Conservation (phyloP, 2,329 filamentous ascomycete species). For the Epichloe gansuensis region DNA sequence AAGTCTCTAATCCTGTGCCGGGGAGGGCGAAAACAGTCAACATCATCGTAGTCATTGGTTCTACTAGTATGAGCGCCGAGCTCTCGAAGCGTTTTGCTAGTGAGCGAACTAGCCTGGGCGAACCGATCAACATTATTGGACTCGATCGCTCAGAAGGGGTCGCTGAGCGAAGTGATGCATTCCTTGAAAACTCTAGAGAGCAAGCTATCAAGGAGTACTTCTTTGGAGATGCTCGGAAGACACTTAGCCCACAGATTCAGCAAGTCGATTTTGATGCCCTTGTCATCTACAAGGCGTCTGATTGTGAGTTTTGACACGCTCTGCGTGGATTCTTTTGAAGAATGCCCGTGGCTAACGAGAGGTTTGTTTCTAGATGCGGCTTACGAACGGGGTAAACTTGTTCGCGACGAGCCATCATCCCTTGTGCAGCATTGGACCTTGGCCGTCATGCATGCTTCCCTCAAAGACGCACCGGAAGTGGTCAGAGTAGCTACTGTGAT, state of each 20-base stretch:
- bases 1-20: background rate
- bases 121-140: constrained; percentile 61
- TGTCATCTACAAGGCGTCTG: constrained; percentile 56
- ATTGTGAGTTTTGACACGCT: constrained; percentile 31
- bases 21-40: constrained; percentile 42
- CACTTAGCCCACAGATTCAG: constrained; percentile 77
- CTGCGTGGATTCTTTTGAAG: background rate
- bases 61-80: constrained; percentile 61
- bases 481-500: constrained; percentile 74
- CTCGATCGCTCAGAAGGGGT: constrained; percentile 80
- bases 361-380: constrained; percentile 12
- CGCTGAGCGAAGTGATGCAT: constrained; percentile 59
- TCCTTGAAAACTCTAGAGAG: constrained; percentile 62
- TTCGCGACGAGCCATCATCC: constrained; percentile 50
- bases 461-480: constrained; percentile 54
- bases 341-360: background rate
- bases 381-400: constrained; percentile 32
- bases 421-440: constrained; percentile 70
- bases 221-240: constrained; percentile 67
- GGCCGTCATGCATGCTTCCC: constrained; percentile 67
- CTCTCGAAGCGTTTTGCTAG: constrained; percentile 55
- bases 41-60: constrained; percentile 70
- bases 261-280: constrained; percentile 66
- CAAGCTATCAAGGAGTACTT: constrained; percentile 84
- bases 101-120: constrained; percentile 43